Evolutionary conservation across 2,329 filamentous ascomycete genomes (phyloP).

Genomic region (Aspergillus fructus): DNA sequence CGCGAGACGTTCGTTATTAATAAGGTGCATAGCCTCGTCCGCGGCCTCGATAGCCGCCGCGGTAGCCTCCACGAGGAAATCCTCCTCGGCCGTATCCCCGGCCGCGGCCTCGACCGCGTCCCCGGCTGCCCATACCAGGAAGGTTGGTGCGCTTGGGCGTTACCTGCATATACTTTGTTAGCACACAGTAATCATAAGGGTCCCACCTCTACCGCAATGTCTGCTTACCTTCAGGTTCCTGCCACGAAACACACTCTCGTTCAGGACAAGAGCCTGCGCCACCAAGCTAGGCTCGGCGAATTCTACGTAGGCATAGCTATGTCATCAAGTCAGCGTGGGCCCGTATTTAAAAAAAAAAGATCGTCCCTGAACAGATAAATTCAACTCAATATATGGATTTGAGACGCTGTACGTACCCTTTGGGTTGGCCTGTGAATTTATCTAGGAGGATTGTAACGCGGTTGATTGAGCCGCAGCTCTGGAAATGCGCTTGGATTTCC

Average conservation of each 20-base stretch:
- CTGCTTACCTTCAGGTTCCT: conserved; percentile 83
- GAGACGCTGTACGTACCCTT: conserved; percentile 68
- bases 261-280: conserved; percentile 87
- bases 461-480: conserved; percentile 96
- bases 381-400: neutral
- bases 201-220: neutral
- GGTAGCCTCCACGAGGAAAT: conserved; percentile 57
- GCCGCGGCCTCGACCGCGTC: conserved; percentile 56
- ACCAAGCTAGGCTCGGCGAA: conserved; percentile 93
- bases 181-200: neutral
- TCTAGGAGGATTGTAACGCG: conserved; percentile 95
- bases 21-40: conserved; percentile 49
- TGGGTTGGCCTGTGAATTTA: conserved; percentile 99
- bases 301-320: conserved; percentile 96
- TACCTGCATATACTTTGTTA: conserved; percentile 54
- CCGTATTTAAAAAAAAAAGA: conserved; percentile 12
- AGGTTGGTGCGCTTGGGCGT: conserved; percentile 95
- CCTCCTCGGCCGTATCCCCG: conserved; percentile 52
- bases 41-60: conserved; percentile 52
- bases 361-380: neutral
- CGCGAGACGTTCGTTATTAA: conserved; percentile 24
- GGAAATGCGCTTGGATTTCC: conserved; percentile 97
- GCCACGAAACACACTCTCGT: conserved; percentile 93
- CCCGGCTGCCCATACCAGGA: conserved; percentile 80
- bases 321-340: conserved; percentile 22